phyloP scores from a whole-genome alignment of 768 basidiomycete species.

The Russula brevipes region DNA sequence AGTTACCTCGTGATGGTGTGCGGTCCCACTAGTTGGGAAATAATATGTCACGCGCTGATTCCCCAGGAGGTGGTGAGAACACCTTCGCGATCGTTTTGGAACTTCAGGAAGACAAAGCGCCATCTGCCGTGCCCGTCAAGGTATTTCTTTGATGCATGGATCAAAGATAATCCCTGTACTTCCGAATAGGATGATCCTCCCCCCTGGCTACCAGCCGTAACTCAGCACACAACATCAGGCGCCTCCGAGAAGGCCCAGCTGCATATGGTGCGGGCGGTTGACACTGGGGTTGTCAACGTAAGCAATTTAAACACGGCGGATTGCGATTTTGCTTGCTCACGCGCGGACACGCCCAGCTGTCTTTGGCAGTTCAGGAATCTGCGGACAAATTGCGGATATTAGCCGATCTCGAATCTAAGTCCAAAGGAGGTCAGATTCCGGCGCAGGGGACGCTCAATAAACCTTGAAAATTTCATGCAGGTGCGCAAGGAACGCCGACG shows the following conservation, averaged over 20 bases:
- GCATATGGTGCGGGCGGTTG: slow-evolving; percentile 72
- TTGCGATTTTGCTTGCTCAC: neutral
- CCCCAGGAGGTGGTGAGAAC: slow-evolving; percentile 54
- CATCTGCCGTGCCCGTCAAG: slow-evolving; percentile 47
- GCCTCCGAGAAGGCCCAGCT: slow-evolving; percentile 62
- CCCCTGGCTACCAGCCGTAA: slow-evolving; percentile 74
- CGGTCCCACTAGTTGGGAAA: neutral
- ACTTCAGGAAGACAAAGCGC: slow-evolving; percentile 59
- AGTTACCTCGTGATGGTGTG: slow-evolving; percentile 51
- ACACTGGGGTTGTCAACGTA: slow-evolving; percentile 80
- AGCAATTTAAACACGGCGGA: slow-evolving; percentile 24
- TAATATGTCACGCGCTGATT: slow-evolving; percentile 2
- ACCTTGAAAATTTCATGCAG: neutral
- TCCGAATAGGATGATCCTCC: slow-evolving; percentile 51
- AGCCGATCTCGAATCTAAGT: slow-evolving; percentile 14
- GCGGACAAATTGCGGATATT: slow-evolving; percentile 50
- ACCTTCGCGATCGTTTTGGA: slow-evolving; percentile 85
- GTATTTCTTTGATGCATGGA: slow-evolving; percentile 27
- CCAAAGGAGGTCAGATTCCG: slow-evolving; percentile 25
- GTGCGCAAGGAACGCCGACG: neutral
- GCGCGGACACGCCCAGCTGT: slow-evolving; percentile 42
- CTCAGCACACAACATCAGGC: slow-evolving; percentile 63
- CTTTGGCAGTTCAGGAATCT: slow-evolving; percentile 76
- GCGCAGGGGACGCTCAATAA: neutral
- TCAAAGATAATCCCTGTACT: slow-evolving; percentile 17